Evolutionary conservation across 1,284 basidiomycete genomes (phyloP).

Genomic region (Irpex sp.): DNA sequence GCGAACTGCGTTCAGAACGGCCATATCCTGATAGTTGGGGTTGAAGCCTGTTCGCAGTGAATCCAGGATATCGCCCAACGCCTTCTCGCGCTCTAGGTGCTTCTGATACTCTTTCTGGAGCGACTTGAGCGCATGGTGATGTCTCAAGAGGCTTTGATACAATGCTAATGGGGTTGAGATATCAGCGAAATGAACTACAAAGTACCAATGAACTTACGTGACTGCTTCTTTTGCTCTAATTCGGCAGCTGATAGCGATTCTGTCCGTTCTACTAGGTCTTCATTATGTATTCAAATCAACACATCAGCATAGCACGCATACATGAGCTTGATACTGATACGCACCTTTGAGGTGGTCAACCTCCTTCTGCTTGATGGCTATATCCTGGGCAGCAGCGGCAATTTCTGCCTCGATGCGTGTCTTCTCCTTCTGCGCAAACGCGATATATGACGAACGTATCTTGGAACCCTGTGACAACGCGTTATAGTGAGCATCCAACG

Average conservation of each 20-base stretch:
- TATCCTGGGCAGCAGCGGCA: conserved; percentile 49
- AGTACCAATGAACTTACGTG: conserved; percentile 56
- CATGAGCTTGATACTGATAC: neutral
- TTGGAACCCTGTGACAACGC: conserved; percentile 69
- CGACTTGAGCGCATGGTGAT: conserved; percentile 74
- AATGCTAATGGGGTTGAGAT: conserved; percentile 50
- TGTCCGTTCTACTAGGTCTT: conserved; percentile 66
- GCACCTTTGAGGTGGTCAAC: conserved; percentile 63
- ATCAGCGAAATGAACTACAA: conserved; percentile 14
- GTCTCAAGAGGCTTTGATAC: conserved; percentile 72
- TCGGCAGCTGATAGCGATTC: conserved; percentile 73
- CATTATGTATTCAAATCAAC: neutral
- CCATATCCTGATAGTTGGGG: conserved; percentile 99
- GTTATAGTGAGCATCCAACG: neutral
- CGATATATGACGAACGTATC: conserved; percentile 86
- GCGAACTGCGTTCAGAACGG: conserved; percentile 92
- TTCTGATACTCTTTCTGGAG: conserved; percentile 71
- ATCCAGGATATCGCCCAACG: conserved; percentile 83
- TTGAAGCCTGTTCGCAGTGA: conserved; percentile 87
- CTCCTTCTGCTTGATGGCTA: conserved; percentile 66
- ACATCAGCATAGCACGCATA: neutral
- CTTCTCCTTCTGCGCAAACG: conserved; percentile 86
- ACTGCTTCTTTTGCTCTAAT: conserved; percentile 79
- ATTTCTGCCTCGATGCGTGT: conserved; percentile 68
- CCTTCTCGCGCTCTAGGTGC: conserved; percentile 71